phyloP scores from a whole-genome alignment of 768 basidiomycete species.

The Phlebiopsis flavidoalba region DNA sequence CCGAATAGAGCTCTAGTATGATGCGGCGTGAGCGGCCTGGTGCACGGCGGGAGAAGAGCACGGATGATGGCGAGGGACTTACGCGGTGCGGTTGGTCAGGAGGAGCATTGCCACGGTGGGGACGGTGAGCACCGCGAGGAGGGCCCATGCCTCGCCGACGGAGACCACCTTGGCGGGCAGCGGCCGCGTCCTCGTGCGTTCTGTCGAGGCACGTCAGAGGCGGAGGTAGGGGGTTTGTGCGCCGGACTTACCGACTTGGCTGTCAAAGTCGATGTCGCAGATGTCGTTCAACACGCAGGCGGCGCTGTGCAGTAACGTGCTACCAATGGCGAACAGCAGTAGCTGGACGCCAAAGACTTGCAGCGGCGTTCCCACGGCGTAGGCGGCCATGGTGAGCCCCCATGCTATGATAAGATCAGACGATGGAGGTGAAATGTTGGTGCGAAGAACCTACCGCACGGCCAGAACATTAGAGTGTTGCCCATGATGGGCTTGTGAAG shows the following conservation, averaged over 20 bases:
- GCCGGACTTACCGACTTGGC: conserved; percentile 28
- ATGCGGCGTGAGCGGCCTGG: background rate
- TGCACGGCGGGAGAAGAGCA: background rate
- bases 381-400: conserved; percentile 20
- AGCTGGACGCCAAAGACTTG: conserved; percentile 8
- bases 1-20: conserved; percentile 6
- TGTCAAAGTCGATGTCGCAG: conserved; percentile 27
- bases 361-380: conserved; percentile 8
- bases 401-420: conserved; percentile 13
- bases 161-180: conserved; percentile 28
- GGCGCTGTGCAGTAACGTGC: conserved; percentile 18
- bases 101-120: conserved; percentile 12
- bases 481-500: conserved; percentile 20
- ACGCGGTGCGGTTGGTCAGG: conserved; percentile 15
- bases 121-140: conserved; percentile 19
- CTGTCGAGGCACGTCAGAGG: conserved; percentile 13
- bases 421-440: background rate
- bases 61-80: background rate
- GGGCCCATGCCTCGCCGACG: conserved; percentile 25
- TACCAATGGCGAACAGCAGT: conserved; percentile 14
- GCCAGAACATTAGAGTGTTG: conserved; percentile 22
- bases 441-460: conserved; percentile 15
- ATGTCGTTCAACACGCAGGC: conserved; percentile 22
- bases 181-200: conserved; percentile 30
- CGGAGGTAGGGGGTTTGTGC: too few relatives aligned